Evolutionary conservation across 441 rosid genomes (phyloP).

Genomic region (Gossypium trilobum): DNA sequence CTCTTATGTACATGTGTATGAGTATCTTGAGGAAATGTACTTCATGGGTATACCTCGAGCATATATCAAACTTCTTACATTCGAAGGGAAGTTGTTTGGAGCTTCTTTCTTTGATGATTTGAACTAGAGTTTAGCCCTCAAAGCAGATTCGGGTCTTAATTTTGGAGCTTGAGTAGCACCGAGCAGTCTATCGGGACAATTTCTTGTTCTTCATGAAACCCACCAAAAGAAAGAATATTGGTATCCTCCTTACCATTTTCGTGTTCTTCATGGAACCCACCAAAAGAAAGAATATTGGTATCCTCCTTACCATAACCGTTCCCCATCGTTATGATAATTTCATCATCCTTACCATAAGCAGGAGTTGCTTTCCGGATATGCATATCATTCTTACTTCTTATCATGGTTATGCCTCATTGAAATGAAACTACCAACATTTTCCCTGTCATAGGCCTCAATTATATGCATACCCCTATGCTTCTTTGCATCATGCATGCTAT

Average conservation of each 20-base stretch:
- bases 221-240: slow-evolving; percentile 51
- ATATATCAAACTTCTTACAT: slow-evolving; percentile 57
- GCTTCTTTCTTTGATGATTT: slow-evolving; percentile 46
- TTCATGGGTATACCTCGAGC: slow-evolving; percentile 71
- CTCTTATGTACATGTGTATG: too few relatives aligned
- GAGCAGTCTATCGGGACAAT: slow-evolving; percentile 28
- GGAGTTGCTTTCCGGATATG: slow-evolving; percentile 26
- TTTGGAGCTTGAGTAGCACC: slow-evolving; percentile 28
- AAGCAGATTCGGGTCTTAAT: slow-evolving; percentile 34
- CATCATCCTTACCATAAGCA: slow-evolving; percentile 27
- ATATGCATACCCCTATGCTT: slow-evolving; percentile 29
- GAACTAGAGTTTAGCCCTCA: slow-evolving; percentile 40
- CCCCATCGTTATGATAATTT: slow-evolving; percentile 21
- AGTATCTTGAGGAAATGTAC: slow-evolving; percentile 30
- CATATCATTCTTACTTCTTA: slow-evolving; percentile 6
- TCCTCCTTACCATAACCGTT: slow-evolving; percentile 28
- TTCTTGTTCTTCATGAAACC: slow-evolving; percentile 40
- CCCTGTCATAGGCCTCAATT: slow-evolving; percentile 29
- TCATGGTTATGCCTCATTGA: slow-evolving; percentile 23
- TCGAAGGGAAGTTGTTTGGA: slow-evolving; percentile 59
- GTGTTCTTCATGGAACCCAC: too few relatives aligned
- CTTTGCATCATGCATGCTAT: slow-evolving; percentile 23
- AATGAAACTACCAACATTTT: slow-evolving; percentile 31
- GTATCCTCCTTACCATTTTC: slow-evolving; percentile 16
- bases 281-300: too few relatives aligned